Base-by-base conservation (phyloP, 1,139 yeast genomes). In the Geotrichum aggregatum region DNA sequence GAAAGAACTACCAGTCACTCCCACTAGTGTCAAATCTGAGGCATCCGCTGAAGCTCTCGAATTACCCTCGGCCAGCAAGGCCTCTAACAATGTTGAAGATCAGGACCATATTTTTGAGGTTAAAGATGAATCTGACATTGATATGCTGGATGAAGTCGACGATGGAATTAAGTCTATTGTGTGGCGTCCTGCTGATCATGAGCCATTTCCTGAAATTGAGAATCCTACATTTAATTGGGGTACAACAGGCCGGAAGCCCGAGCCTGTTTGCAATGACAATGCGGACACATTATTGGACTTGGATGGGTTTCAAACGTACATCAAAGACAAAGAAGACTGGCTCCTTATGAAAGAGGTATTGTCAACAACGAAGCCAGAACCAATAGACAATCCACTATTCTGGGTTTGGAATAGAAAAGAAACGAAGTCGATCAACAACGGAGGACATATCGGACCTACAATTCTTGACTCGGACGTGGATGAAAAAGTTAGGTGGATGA, bases 261-360 rank as follows among this genome's bases (percentile, higher is more conserved):
- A 63, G 30, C 74, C 84, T 0, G 86, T 81, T 0, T 82, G 74
- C 59, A 76, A 75, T 1, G 82, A 78, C 50, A 61, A 63, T 16
- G 60, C 68, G 2, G 61, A 64, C 3, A 57, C 66, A 1, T 63
- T 71, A 7, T 65, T 77, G 26, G 82, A 79, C 50, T 62, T 87
- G 44, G 74, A 72, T 14, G 74, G 73, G 10, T 61, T 87, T 2
- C 86, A 84, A 59, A 65, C 69, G 2, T 56, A 79, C 0, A 69
- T 89, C 21, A 80, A 79, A 61, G 96, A 89, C 63, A 80, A 78
- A 1, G 96, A 89, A 65, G 97, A 89, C 67, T 70, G 82, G 54
- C 66, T 64, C 28, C 64, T 83, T 18, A 74, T 87, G 18, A 71
- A 73, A 52, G 73, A 76, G 54, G 71, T 79, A 0, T 66, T 84